Evolutionary conservation across 768 basidiomycete genomes (phyloP).

Genomic region (Tricholoma flavovirens): DNA sequence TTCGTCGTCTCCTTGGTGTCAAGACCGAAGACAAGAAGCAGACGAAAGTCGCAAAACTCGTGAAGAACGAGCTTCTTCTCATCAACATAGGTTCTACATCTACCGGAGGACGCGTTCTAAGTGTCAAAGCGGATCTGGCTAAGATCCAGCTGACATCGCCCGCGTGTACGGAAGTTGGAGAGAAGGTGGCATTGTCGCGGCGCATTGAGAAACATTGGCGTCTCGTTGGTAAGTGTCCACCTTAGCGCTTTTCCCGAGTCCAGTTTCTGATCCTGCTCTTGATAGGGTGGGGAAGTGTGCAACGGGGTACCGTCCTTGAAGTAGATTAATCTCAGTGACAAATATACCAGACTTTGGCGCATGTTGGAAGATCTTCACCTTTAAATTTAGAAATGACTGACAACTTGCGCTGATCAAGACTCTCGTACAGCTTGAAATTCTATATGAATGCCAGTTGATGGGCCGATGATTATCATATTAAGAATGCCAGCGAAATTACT

Average conservation of each 20-base stretch:
- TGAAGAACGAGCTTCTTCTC: constrained; percentile 86
- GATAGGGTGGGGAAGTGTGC: constrained; percentile 70
- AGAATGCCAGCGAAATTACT: no score
- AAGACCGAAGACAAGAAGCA: constrained; percentile 99
- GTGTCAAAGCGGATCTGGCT: constrained; percentile 91
- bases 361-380: no score
- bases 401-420: no score
- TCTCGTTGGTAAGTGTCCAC: constrained; percentile 68
- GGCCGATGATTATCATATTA: no score
- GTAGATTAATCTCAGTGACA: constrained; percentile 47
- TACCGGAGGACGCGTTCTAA: constrained; percentile 91
- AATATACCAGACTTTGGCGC: not conserved
- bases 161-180: constrained; percentile 93
- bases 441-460: no score
- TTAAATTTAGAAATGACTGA: not conserved
- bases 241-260: not conserved
- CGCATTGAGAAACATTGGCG: constrained; percentile 99
- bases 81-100: constrained; percentile 99
- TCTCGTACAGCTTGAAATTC: no score
- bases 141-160: constrained; percentile 93
- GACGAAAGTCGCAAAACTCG: constrained; percentile 89
- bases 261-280: not conserved
- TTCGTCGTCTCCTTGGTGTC: constrained; percentile 94
- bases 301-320: constrained; percentile 78
- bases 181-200: constrained; percentile 93